Base-by-base conservation (phyloP, 2,329 filamentous ascomycete genomes). In the Trichoderma arundinaceum region DNA sequence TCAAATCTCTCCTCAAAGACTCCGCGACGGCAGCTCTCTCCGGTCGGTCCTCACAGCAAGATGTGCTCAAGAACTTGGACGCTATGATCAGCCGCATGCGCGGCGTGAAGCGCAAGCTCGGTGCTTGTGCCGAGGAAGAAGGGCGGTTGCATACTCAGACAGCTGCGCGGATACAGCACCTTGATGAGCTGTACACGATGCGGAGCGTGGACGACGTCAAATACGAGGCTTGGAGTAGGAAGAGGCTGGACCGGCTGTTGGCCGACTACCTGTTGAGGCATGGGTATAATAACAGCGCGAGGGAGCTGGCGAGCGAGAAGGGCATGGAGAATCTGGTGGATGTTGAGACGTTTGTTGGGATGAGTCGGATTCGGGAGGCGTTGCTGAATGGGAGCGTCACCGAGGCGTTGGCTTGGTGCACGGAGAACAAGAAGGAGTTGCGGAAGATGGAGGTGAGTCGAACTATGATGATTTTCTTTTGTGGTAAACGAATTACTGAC, bases 221-320 rank as follows among this genome's bases (percentile, higher is more conserved):
- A 74, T 99, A 98, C 79, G 94, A 98, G 74, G 83, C 86, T 65
- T 99, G 95, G 95, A 92, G 90, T 67, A 87, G 92, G 63, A 87
- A 87, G 44, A 84, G 95, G 22, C 82, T 99, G 51, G 91, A 97
- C 77, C 84, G 95, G 17, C 80, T 98, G 66, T 79, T 99, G 54
- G 91, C 96, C n/a, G 95, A 99, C 75, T 96, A 97, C 77, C 84
- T 99, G 70, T 81, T 98, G 56, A 86, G 95, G 8, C 89, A 90
- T 67, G 94, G 94, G 3, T 97, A 94, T 74, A 86, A 86, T 17
- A 86, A 90, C 22, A 95, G 89, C 71, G 95, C 95, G 2, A 84
- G 82, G 56, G 86, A 88, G 67, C 80, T 99, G 60, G 92, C 94
- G 1, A 79, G 83, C 64, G 91, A 92, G 76, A 90, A 91, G 72